These are phyloP conservation scores for Wickerhamomyces xylosicus DNA, from an alignment of 805 yeast genomes.

Conservation along the genomic window DNA sequence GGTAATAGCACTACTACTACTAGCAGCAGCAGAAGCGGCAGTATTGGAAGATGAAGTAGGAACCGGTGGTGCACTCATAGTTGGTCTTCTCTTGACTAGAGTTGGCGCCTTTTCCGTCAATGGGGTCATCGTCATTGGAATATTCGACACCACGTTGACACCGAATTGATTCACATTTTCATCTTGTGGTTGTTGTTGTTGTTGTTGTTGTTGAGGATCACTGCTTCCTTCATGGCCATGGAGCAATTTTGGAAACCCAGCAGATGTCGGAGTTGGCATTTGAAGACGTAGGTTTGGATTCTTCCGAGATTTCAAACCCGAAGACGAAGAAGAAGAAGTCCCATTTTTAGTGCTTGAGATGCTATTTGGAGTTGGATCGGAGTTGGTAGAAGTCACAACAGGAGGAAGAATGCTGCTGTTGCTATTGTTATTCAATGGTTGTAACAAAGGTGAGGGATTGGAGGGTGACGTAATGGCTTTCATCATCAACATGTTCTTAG, in stretches of 20 bases:
- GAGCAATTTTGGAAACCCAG: constrained; percentile 14
- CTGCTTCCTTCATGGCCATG: constrained; percentile 6
- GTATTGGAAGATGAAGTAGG: not conserved
- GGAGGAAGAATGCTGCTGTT: constrained; percentile 1
- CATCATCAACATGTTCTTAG: constrained; percentile 30
- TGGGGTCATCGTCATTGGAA: constrained; percentile 72
- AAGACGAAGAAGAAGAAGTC: too few species aligned
- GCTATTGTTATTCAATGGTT: constrained; percentile 21
- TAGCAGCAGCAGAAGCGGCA: not conserved
- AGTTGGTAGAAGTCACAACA: not conserved
- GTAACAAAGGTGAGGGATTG: constrained; percentile 19
- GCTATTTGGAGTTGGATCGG: constrained; percentile 1
- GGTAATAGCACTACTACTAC: not conserved
- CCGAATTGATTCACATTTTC: constrained; percentile 62
- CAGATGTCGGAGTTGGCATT: constrained; percentile 63
- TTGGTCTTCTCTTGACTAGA: not conserved
- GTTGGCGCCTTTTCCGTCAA: constrained; percentile 44
- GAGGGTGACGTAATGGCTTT: constrained; percentile 20
- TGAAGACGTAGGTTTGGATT: constrained; percentile 54
- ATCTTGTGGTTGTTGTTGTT: constrained; percentile 11
- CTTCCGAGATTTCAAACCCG: constrained; percentile 26
- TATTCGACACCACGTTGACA: constrained; percentile 35
- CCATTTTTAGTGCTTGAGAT: too few species aligned
- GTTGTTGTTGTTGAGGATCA: constrained; percentile 14
- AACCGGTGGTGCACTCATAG: not conserved